These are phyloP conservation scores for Voacanga thouarsii DNA, from an alignment of 257 asterid species.

Conservation along the genomic window DNA sequence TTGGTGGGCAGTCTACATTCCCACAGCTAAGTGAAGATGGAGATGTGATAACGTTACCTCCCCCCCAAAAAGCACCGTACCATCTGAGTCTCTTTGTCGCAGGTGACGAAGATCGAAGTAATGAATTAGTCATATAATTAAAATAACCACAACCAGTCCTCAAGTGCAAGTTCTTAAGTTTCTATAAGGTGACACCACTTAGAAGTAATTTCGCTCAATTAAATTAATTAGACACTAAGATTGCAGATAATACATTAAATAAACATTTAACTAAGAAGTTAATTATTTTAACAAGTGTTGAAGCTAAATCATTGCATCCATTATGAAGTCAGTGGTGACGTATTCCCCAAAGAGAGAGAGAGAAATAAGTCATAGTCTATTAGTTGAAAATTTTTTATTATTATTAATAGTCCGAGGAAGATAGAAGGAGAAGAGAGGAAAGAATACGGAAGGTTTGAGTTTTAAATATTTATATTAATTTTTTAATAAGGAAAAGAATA, in stretches of 20 bases:
- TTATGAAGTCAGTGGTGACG: constrained; percentile 32
- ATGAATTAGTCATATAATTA: too few relatives aligned
- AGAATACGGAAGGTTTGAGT: too few relatives aligned
- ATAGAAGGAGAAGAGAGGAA: too few relatives aligned
- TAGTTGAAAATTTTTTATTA: too few relatives aligned
- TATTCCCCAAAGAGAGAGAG: neutral
- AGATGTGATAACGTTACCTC: constrained; percentile 7
- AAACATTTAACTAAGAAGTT: neutral
- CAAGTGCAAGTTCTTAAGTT: neutral
- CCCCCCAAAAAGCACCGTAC: too few relatives aligned
- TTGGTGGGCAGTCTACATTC: constrained; percentile 30
- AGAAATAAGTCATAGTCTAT: too few relatives aligned
- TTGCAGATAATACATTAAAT: neutral
- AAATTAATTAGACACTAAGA: neutral
- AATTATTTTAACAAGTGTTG: neutral
- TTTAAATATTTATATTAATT: too few relatives aligned
- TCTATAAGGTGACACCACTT: neutral
- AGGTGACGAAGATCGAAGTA: too few relatives aligned
- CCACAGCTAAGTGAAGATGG: constrained; percentile 29
- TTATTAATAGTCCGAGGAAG: too few relatives aligned
- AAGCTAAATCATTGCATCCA: too few relatives aligned
- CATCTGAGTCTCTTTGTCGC: too few relatives aligned
- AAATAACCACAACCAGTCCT: neutral
- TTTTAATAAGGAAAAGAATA: too few relatives aligned
- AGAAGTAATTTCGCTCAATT: neutral